Evolutionary conservation across 768 basidiomycete species (phyloP).

Genomic region (Coprinopsis strossmayeri): DNA sequence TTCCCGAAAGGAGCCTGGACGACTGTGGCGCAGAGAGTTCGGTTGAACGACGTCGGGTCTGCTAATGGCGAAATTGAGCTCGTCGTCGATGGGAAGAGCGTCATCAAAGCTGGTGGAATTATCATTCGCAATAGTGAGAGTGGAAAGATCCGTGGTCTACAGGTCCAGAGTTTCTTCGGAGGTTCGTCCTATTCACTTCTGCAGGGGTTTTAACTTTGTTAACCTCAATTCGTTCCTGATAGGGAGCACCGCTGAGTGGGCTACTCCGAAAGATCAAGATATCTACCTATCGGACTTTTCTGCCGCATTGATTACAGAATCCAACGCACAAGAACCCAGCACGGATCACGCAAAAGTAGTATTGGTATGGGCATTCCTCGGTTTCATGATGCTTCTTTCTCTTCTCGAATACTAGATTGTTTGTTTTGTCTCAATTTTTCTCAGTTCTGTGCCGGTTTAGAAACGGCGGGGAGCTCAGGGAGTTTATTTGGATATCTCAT

Average conservation of each 20-base stretch:
- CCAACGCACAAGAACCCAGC: background rate
- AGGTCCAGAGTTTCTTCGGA: constrained; percentile 73
- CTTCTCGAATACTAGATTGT: background rate
- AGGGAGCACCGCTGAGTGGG: constrained; percentile 44
- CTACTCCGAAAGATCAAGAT: constrained; percentile 50
- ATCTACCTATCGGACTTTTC: constrained; percentile 55
- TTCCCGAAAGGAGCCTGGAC: constrained; percentile 62
- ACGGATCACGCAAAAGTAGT: background rate
- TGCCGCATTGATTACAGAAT: background rate
- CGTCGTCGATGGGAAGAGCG: constrained; percentile 54
- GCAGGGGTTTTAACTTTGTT: background rate
- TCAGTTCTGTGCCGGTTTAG: background rate
- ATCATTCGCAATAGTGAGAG: constrained; percentile 30
- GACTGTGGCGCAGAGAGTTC: constrained; percentile 58
- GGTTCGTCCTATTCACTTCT: constrained; percentile 27
- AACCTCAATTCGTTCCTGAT: background rate
- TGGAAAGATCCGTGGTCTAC: constrained; percentile 57
- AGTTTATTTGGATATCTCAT: background rate
- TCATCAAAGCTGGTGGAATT: constrained; percentile 36
- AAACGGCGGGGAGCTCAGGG: too few species aligned
- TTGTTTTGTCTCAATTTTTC: background rate
- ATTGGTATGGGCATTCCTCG: background rate
- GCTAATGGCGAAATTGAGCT: constrained; percentile 67
- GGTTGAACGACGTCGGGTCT: constrained; percentile 62
- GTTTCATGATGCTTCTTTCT: background rate